These are phyloP conservation scores for Telfairia occidentalis DNA, from an alignment of 331 rosid species.

Conservation along the genomic window DNA sequence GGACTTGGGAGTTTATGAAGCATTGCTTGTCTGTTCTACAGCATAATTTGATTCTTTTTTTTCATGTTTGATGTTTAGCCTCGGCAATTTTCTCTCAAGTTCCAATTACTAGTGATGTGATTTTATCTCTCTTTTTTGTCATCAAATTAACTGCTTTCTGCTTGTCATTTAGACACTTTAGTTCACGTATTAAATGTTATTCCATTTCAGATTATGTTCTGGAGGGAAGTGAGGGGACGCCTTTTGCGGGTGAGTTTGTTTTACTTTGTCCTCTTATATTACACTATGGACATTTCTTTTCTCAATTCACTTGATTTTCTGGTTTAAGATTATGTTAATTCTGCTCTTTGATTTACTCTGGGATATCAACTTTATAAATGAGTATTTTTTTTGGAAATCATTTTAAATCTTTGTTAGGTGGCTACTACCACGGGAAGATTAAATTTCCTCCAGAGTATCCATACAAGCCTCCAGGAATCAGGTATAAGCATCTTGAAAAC, in stretches of 20 bases:
- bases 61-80: background rate
- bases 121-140: background rate
- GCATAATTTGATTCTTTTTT: background rate
- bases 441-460: constrained; percentile 92
- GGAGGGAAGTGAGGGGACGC: constrained; percentile 99
- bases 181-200: background rate
- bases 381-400: background rate
- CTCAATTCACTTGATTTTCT: constrained; percentile 4
- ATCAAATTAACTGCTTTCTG: background rate
- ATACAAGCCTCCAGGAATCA: constrained; percentile 95
- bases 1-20: background rate
- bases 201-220: constrained; percentile 66
- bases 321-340: background rate
- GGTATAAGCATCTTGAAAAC: constrained; percentile 30
- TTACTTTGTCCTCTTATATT: constrained; percentile 2
- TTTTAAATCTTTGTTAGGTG: constrained; percentile 37
- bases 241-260: constrained; percentile 65
- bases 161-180: background rate
- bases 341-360: background rate
- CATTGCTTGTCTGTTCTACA: background rate
- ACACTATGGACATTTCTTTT: constrained; percentile 4
- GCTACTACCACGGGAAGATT: constrained; percentile 87
- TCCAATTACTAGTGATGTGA: background rate
- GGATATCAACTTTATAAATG: background rate
- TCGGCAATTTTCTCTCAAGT: background rate